phyloP scores from a whole-genome alignment of 2,329 filamentous ascomycete species.

The Phialophora chinensis region DNA sequence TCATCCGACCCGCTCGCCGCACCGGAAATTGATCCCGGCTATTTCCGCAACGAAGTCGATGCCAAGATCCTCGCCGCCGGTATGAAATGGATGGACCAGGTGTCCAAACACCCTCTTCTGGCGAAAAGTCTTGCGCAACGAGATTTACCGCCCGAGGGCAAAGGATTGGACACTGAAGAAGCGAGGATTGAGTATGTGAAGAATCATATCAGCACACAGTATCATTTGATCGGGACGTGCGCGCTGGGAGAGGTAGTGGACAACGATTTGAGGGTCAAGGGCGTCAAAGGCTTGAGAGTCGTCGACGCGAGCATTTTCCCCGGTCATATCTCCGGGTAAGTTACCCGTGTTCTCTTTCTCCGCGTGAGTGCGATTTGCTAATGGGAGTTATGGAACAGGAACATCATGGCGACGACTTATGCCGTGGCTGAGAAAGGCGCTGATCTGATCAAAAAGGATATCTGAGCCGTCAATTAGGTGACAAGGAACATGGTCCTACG shows the following conservation, averaged over 20 bases:
- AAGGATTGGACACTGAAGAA: conserved; percentile 31
- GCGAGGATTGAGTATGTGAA: conserved; percentile 48
- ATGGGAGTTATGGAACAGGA: conserved; percentile 2
- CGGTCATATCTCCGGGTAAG: conserved; percentile 42
- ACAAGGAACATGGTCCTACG: background rate
- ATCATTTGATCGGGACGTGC: conserved; percentile 52
- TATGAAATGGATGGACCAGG: conserved; percentile 51
- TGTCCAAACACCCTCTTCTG: conserved; percentile 29
- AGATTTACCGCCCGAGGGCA: conserved; percentile 29
- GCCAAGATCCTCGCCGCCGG: conserved; percentile 43
- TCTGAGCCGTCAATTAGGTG: conserved; percentile 1
- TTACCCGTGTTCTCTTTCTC: conserved; percentile 19
- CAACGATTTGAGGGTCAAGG: conserved; percentile 46
- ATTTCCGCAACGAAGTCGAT: conserved; percentile 47
- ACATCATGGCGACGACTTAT: conserved; percentile 44
- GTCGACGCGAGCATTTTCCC: conserved; percentile 48
- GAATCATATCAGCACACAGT: conserved; percentile 46
- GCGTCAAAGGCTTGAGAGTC: conserved; percentile 46
- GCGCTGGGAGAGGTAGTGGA: conserved; percentile 54
- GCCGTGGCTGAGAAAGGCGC: conserved; percentile 45
- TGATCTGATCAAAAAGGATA: conserved; percentile 46
- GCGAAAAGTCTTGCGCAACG: conserved; percentile 27
- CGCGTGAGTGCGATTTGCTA: background rate
- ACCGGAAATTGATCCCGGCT: conserved; percentile 52
- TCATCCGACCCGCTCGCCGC: conserved; percentile 48